Evolutionary conservation across 2,329 filamentous ascomycete species (phyloP).

Genomic region (Chaetoscypha palmicola): DNA sequence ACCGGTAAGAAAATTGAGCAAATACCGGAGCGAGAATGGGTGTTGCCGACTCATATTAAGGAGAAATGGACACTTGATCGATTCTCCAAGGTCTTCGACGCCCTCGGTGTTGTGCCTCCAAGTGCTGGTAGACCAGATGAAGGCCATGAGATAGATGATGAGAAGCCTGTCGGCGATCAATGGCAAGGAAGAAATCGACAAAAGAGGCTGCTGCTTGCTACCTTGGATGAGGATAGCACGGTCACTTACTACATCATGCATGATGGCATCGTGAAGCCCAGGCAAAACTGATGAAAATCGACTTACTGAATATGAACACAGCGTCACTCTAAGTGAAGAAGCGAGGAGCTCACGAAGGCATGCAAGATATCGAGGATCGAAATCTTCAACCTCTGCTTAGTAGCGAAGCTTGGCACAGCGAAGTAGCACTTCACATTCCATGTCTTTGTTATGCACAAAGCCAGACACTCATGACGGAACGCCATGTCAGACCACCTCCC

Average conservation of each 20-base stretch:
- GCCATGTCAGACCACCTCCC: too few species aligned
- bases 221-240: slow-evolving; percentile 72
- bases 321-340: too few species aligned
- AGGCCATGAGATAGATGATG: slow-evolving; percentile 18
- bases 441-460: too few species aligned
- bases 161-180: slow-evolving; percentile 32
- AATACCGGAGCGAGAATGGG: slow-evolving; percentile 62
- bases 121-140: slow-evolving; percentile 21
- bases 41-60: slow-evolving; percentile 63
- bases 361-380: too few species aligned
- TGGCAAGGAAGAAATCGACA: slow-evolving; percentile 42
- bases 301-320: too few species aligned
- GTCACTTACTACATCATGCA: slow-evolving; percentile 81
- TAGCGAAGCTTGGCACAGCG: too few species aligned
- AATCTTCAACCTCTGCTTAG: too few species aligned
- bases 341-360: too few species aligned
- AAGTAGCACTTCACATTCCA: too few species aligned
- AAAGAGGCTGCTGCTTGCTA: slow-evolving; percentile 69
- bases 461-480: too few species aligned
- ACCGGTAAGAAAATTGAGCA: slow-evolving; percentile 40
- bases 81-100: slow-evolving; percentile 66
- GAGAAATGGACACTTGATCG: slow-evolving; percentile 64
- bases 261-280: slow-evolving; percentile 78
- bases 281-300: slow-evolving; percentile 64
- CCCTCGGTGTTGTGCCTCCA: slow-evolving; percentile 41